These are phyloP conservation scores for Pyrenophora seminiperda DNA, from an alignment of 2,329 filamentous ascomycete genomes.

Conservation along the genomic window DNA sequence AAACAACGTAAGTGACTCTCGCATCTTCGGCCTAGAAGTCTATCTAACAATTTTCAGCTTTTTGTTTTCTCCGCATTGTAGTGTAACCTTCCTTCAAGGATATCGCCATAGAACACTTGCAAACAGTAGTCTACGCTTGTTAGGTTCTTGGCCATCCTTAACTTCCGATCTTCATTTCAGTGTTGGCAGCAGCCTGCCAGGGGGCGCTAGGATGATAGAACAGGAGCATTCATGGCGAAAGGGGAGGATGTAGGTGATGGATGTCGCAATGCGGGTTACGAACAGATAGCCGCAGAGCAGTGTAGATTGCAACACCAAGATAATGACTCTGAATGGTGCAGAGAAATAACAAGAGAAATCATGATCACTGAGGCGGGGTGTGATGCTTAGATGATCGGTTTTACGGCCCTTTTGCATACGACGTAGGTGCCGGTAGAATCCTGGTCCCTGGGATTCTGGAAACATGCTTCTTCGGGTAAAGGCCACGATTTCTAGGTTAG, in stretches of 20 bases:
- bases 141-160: constrained; percentile 37
- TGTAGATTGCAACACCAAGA: constrained; percentile 41
- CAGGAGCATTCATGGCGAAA: constrained; percentile 29
- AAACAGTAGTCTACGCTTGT: constrained; percentile 36
- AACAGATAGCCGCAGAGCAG: constrained; percentile 29
- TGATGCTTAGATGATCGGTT: not conserved
- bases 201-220: constrained; percentile 42
- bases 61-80: constrained; percentile 63
- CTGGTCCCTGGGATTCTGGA: constrained; percentile 2
- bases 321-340: constrained; percentile 41
- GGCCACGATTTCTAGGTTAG: constrained; percentile 30
- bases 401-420: not conserved
- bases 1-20: constrained; percentile 81
- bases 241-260: constrained; percentile 31
- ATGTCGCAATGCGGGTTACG: constrained; percentile 37
- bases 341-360: constrained; percentile 37
- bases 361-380: constrained; percentile 4
- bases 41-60: constrained; percentile 49
- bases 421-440: not conserved
- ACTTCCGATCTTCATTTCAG: constrained; percentile 36
- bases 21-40: not conserved
- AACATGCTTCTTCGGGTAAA: constrained; percentile 13
- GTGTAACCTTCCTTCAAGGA: constrained; percentile 26
- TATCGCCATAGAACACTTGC: constrained; percentile 31
- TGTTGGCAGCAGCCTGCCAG: constrained; percentile 32